Evolutionary conservation across 192 early-diverging fungal genomes (phyloP).

Genomic region (Backusella australiensis): DNA sequence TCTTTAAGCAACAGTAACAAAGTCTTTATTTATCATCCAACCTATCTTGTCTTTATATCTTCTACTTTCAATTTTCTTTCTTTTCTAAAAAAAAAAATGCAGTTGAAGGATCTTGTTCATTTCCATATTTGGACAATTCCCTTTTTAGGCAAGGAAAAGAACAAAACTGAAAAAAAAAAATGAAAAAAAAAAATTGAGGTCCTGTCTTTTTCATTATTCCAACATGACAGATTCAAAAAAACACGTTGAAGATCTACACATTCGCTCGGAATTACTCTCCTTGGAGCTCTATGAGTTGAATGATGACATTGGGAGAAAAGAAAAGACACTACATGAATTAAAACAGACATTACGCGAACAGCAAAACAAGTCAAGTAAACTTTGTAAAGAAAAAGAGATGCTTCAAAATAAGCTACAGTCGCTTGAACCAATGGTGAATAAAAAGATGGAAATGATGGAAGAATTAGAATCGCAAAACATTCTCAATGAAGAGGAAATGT

Average conservation of each 20-base stretch:
- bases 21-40: not conserved
- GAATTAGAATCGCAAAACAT: not conserved
- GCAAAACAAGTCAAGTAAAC: not conserved
- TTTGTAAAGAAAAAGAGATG: not conserved
- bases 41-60: too few species aligned
- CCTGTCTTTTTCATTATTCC: not conserved
- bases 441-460: not conserved
- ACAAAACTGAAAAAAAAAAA: not conserved
- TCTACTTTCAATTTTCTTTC: too few species aligned
- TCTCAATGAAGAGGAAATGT: not conserved
- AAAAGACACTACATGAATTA: not conserved
- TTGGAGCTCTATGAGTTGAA: not conserved
- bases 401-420: not conserved
- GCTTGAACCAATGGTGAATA: not conserved
- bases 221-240: not conserved
- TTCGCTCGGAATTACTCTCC: not conserved
- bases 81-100: too few species aligned
- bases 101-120: too few species aligned
- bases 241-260: not conserved
- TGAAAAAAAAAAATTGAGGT: not conserved
- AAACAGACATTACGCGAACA: not conserved
- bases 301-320: not conserved
- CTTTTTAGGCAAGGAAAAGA: not conserved
- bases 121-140: not conserved
- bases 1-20: too few species aligned